Base-by-base conservation (phyloP, 148 eudicot species). In the Rhododendron molle region DNA sequence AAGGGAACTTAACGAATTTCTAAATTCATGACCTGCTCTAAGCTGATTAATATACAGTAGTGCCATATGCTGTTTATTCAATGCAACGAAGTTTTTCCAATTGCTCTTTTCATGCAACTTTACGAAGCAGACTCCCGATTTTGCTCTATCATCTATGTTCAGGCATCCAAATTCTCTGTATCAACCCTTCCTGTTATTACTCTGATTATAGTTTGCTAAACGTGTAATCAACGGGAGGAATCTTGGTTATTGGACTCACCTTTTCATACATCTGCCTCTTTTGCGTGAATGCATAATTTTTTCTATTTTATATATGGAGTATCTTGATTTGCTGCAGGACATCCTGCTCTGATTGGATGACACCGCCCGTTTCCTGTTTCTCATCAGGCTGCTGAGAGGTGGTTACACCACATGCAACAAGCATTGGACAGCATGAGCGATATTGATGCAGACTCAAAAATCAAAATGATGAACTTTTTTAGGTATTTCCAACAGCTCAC, bases 361-460 rank as follows among this genome's bases (percentile, higher is more conserved):
- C 98, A 96, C 89, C 93, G 90, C 85, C 95, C 99, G 21, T 96
- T 96, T 87, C 91, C 99, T 4, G 97, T 96, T 62, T 93, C 99
- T 74, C 98, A 88, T 81, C 89, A 87, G 86, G 98, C 98, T 14
- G 99, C 98, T 28, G 96, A 95, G 92, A 91, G 99, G 91, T 96
- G 99, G 99, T 87, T 96, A 76, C 90, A 93, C 71, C 99, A 96
- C 87, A 96, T 96, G 98, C 93, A 94, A 81, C 92, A 92, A 87
- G 93, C 98, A 82, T 76, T 95, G 84, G 95, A 94, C 54, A 85
- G 85, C 80, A 89, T 90, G 71, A 84, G 93, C 7, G 91, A 92
- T 69, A 94, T 96, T 73, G 99, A 96, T 84, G 38, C 88, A 28
- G 93, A 95, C 83, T 93, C 97, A 74, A 95, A 96, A 87, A 85